Evolutionary conservation across 306 rosid genomes (phyloP), one percentile per base, ranked within the genome.

Genomic region (Rubus idaeus): DNA sequence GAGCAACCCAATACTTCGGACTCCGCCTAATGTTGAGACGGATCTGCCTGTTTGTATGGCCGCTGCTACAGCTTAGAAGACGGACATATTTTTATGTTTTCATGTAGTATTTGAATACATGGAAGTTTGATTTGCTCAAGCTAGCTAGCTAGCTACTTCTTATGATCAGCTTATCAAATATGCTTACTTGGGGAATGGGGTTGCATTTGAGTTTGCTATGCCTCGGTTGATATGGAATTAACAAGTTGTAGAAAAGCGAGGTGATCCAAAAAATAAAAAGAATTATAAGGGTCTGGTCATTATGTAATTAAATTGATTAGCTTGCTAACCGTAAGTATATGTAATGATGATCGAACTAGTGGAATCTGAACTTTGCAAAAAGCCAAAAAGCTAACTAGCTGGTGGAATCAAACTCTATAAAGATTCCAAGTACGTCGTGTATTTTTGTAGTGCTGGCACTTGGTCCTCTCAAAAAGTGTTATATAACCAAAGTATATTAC

Each of bases 21-120:
- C 84, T 73, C 89, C 94, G 5, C 97, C 98, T 0, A 90, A 85
- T 47, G 81, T 85, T 16, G 65, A 79, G 57, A 78, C 83, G 8
- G 96, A 94, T 73, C 84, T 91, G 21, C 98, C 98, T 10, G 86
- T 88, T 67, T 94, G 97, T 78, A 78, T 83, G 83, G 68, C 90
- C 51, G 80, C 69, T 3, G 78, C 88, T 70, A 82, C 88, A 12
- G 75, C 86, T 75, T 89, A 58, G 20, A 7, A 6, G 35, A 58
- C 8, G 6, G 0, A 58, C 35, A 30, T 30, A 30, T 30, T 58
- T 53, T 4, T n/a, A 62, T 62, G 68, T 62, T 62, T 23, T 5
- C 45, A 9, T 10, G 12, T 55, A 21, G 60, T 18, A 55, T 7
- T 55, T 55, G 61, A 55, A 2, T 7, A 7, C 61, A n/a, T 21